Evolutionary conservation across 202 grass and related monocot species (phyloP), one percentile per base, ranked within the genome.

Genomic region (Panicum virgatum): DNA sequence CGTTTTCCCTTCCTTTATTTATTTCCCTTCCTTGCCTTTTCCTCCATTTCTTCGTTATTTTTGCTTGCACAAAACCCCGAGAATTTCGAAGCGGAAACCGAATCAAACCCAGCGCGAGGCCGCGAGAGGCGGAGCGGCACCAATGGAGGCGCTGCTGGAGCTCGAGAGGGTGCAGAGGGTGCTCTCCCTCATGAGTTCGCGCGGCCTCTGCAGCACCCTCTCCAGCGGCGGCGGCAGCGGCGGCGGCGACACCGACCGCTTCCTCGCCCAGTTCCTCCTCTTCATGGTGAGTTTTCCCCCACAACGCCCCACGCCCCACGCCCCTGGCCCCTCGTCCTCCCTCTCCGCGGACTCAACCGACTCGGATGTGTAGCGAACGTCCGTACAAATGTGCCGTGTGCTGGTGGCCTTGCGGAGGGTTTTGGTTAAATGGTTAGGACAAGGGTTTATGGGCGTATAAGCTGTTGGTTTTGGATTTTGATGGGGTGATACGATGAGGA

Each of bases 231-330:
- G 51, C 5, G 58, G 83, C 26, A 51, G 83, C 26, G 70, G 60
- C 9, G 68, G 39, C 19, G 48, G 75, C 20, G 72, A n/a, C 23
- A 72, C 79, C 23, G 85, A 96, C 73, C 90, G 90, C 59, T 98
- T 98, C 81, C 72, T 95, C 84, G 86, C 90, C 43, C 84, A 90
- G 43, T 91, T 98, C 83, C 74, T 96, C 81, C 89, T 96, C 65
- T 90, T 96, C 58, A 59, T 94, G 84, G 92, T 90, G 62, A 9
- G 34, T 5, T 14, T 38, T 0, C 51, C 3, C 0, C 7, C 7
- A n/a, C n/a, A n/a, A n/a, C n/a, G n/a, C 51, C 51, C 5, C 15
- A 18, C 32, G 32, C 50, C 50, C 16, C n/a, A n/a, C 6, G 7
- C 52, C 13, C 40, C 9, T 72, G 5, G 52, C 4, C 60, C 60